Base-by-base conservation (phyloP, 2,329 filamentous ascomycete species). In the Basipetospora chlamydospora region DNA sequence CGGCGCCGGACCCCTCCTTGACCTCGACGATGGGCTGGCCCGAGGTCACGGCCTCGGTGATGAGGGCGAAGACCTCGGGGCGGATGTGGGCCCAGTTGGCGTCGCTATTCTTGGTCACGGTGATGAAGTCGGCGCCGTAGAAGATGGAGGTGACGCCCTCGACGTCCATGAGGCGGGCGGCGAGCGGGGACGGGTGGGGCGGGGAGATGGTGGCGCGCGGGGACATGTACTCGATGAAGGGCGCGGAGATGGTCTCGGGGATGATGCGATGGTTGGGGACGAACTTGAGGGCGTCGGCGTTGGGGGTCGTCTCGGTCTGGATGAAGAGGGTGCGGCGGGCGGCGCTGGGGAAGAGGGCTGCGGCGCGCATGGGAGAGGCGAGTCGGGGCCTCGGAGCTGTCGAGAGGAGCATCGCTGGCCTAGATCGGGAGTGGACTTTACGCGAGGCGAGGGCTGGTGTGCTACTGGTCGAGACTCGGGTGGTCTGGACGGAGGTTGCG, bases 241-340 rank as follows among this genome's bases (percentile, higher is more conserved):
- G 72, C 3, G 79, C 75, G 6, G 71, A 61, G 43, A 94, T 65
- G 36, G 64, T 66, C 45, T 80, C 67, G 16, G 90, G 88, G 2
- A 98, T 71, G 35, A 98, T 76, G 26, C 73, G 73, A 57, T 85
- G 77, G 60, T 95, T 94, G 2, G 90, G 90, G 26, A 92, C 72
- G 61, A 98, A 98, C 63, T 98, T 98, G 51, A 96, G 70, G 23
- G 86, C 87, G 63, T 96, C 86, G n/a, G 77, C 68, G 59, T 98
- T 98, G 18, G 90, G 90, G 1, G 90, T 98, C 45, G 71, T 73
- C 54, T 96, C 88, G 5, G 88, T 96, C 61, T 98, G 90, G 52
- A 98, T 98, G 65, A 96, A 98, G 58, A 98, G 93, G 17, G 77
- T 86, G 44, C 88, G 78, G 41, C 55, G 55, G 34, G 61, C 60